Base-by-base conservation (phyloP, 2,329 filamentous ascomycete genomes). In the Claviceps sp. region DNA sequence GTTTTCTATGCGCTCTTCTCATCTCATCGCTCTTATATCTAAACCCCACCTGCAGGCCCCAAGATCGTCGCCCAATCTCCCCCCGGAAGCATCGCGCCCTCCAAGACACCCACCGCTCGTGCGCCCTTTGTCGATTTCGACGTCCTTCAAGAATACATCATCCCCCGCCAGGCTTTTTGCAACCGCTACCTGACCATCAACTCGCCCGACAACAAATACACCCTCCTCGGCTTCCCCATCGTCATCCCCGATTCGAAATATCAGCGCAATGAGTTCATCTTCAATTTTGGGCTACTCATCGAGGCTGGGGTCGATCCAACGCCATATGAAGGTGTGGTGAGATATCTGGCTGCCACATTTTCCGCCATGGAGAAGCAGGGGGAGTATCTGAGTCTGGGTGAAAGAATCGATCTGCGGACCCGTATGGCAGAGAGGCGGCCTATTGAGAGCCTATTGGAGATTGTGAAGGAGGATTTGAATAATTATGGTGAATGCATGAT, bases 401-500 rank as follows among this genome's bases (percentile, higher is more conserved):
- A 70, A 47, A 62, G 74, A 69, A 63, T 68, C 16, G 52, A 44
- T 1, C 34, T 53, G 22, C 47, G 58, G 63, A 71, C 73, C 48
- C 65, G 11, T 13, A 41, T 13, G 37, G 66, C 14, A 68, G 70
- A 38, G 66, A 61, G 84, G 72, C 70, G 87, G 67, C 73, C 79
- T 3, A 94, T 95, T 62, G 87, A 91, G 71, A 88, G 86, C 58
- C 70, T 98, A 58, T 76, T 97, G 59, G 89, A 85, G 68, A 85
- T 85, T 55, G 76, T 86, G 53, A 83, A 83, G 63, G 82, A 96
- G 69, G 90, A 98, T 65, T 65, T 98, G 59, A 96, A 97, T 64
- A 94, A 94, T 61, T 98, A 96, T 63, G 90, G 88, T 63, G 93
- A 98, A 71, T 95, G 90, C 75, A 95, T 95, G 90, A 95, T 96